Base-by-base conservation (phyloP, 2,329 filamentous ascomycete species). In the Alternaria sp. region DNA sequence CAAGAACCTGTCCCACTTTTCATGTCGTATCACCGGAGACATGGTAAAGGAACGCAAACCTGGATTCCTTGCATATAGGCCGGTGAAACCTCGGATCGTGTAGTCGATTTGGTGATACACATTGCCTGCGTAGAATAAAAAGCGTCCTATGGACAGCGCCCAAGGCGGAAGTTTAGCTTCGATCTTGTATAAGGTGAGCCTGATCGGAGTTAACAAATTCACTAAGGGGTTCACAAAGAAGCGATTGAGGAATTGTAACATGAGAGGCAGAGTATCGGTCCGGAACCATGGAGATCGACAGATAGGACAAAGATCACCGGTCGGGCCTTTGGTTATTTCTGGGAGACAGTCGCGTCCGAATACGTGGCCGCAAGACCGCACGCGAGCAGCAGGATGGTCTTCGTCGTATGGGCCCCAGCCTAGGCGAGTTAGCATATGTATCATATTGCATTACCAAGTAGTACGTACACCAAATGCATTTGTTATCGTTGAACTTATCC, bases 311-410 rank as follows among this genome's bases (percentile, higher is more conserved):
- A 26, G 7, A 24, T 69, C 36, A 2, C 65, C 63, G 6, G 48
- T 54, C 6, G 54, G 42, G 11, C 47, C 41, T 0, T 63, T 14
- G 14, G 54, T 48, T n/a, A 65, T 53, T 11, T 60, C 14, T 4
- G 8, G 14, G 5, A 65, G 43, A 44, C 60, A 69, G 20, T 44
- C 34, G 5, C 12, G 51, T 14, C 67, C 67, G 32, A 66, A 68
- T 49, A 68, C 47, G 26, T 69, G 67, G 38, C 64, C 55, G 53
- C 67, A 69, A 11, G 67, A 54, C 8, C 54, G 41, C 2, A 68
- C 36, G 18, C 60, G 62, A 7, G 57, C 65, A 11, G 39, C 54
- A 24, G 26, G 51, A 22, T 70, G 66, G 5, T 61, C 36, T 7
- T 51, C 41, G 26, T 63, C 55, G 39, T 70, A 69, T 14, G 47